phyloP scores from a whole-genome alignment of 2,329 filamentous ascomycete genomes.

The Polychaeton citri region DNA sequence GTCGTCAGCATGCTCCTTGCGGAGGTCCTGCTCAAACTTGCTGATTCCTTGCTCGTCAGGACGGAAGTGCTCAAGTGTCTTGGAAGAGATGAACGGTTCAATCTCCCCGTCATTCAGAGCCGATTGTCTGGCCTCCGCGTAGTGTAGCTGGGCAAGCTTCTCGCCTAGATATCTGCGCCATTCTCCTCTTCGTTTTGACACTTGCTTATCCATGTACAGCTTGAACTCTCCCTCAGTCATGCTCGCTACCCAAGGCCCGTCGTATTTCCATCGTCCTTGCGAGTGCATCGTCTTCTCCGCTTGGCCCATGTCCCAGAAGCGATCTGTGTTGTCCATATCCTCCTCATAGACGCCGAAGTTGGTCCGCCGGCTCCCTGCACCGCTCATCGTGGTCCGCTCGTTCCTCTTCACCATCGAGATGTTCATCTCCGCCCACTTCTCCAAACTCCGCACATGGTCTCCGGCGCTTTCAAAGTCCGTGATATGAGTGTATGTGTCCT shows the following conservation, averaged over 20 bases:
- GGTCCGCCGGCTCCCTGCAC: neutral
- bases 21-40: slow-evolving; percentile 23
- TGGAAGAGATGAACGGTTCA: neutral
- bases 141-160: slow-evolving; percentile 8
- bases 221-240: slow-evolving; percentile 44
- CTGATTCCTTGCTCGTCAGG: slow-evolving; percentile 14
- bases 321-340: slow-evolving; percentile 30
- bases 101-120: neutral
- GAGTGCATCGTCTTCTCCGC: slow-evolving; percentile 16
- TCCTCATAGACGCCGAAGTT: slow-evolving; percentile 24
- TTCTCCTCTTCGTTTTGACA: slow-evolving; percentile 19
- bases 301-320: slow-evolving; percentile 9
- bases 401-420: slow-evolving; percentile 50
- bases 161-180: slow-evolving; percentile 18
- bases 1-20: slow-evolving; percentile 33
- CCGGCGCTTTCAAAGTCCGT: slow-evolving; percentile 77
- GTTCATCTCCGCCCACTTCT: slow-evolving; percentile 76
- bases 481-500: slow-evolving; percentile 77
- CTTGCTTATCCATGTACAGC: slow-evolving; percentile 34
- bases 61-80: slow-evolving; percentile 15
- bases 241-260: slow-evolving; percentile 45
- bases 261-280: slow-evolving; percentile 38
- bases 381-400: slow-evolving; percentile 8
- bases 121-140: slow-evolving; percentile 3
- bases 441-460: slow-evolving; percentile 66